Evolutionary conservation across 2,329 filamentous ascomycete genomes (phyloP), one percentile per base, ranked within the genome.

Genomic region (Hypocrella siamensis): DNA sequence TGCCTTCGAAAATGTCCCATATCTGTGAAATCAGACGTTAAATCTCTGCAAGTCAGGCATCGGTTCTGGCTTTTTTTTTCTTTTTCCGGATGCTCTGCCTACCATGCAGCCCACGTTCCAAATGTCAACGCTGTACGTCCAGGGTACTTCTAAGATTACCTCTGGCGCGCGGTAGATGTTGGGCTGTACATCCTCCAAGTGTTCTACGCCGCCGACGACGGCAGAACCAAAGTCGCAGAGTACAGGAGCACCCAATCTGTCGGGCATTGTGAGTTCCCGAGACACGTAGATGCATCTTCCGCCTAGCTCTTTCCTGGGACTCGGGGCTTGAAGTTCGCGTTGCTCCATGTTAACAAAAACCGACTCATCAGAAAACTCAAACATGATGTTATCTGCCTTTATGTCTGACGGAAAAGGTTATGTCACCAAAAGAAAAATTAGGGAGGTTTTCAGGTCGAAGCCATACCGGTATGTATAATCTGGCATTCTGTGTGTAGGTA

Each of bases 31-130:
- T n/a, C n/a, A n/a, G n/a, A n/a, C n/a, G n/a, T n/a, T n/a, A n/a
- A n/a, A n/a, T n/a, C n/a, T n/a, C n/a, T n/a, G n/a, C n/a, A n/a
- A n/a, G n/a, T n/a, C n/a, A n/a, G n/a, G 11, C 12, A 17, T 18
- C 19, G 26, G 2, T 18, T 17, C 6, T n/a, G n/a, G n/a, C n/a
- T n/a, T n/a, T n/a, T n/a, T n/a, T n/a, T n/a, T n/a, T n/a, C n/a
- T n/a, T n/a, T n/a, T n/a, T n/a, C n/a, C n/a, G n/a, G n/a, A n/a
- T 14, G 7, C 11, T 2, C n/a, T 10, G 11, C 35, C 30, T 49
- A 65, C 61, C 63, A 68, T 56, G 33, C 57, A 61, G 7, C 62
- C 63, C 4, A 54, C 51, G 34, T 63, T 66, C 65, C 65, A 71
- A 32, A 70, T 60, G 44, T 70, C 64, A 11, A 63, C 48, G 14